Evolutionary conservation across 768 basidiomycete genomes (phyloP).

Genomic region (Rhizopogon vesiculosus): DNA sequence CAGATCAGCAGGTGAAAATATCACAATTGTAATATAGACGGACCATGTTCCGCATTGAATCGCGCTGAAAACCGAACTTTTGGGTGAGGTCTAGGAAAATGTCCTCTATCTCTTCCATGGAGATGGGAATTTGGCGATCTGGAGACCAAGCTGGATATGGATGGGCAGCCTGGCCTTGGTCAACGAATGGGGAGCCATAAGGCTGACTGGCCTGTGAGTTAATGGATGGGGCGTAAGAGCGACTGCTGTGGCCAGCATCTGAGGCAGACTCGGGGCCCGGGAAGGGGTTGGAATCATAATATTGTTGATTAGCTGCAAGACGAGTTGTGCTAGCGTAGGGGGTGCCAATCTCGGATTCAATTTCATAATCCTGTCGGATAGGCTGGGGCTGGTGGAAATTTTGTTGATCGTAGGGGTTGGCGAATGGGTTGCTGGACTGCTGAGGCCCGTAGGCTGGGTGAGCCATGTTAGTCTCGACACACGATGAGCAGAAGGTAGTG

Average conservation of each 20-base stretch:
- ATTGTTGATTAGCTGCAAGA: conserved; percentile 41
- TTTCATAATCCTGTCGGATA: conserved; percentile 36
- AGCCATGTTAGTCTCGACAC: conserved; percentile 21
- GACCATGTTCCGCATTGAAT: conserved; percentile 95
- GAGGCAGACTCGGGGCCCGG: conserved; percentile 21
- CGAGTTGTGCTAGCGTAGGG: conserved; percentile 57
- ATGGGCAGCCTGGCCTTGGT: conserved; percentile 50
- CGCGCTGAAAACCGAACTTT: conserved; percentile 98
- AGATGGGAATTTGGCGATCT: conserved; percentile 92
- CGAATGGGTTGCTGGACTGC: conserved; percentile 23
- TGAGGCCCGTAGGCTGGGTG: conserved; percentile 36
- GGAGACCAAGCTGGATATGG: conserved; percentile 96
- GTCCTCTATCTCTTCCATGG: conserved; percentile 97
- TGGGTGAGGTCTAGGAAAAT: conserved; percentile 97
- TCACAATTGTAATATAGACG: conserved; percentile 13
- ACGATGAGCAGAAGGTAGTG: neutral
- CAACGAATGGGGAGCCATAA: conserved; percentile 55
- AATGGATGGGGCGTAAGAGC: conserved; percentile 53
- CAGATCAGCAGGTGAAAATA: neutral
- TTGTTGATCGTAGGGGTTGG: conserved; percentile 17
- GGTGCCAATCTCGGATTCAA: conserved; percentile 48
- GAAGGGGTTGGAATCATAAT: conserved; percentile 20
- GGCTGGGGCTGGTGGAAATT: conserved; percentile 19
- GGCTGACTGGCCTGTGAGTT: conserved; percentile 57
- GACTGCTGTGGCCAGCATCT: conserved; percentile 27